Base-by-base conservation (phyloP, 768 basidiomycete species). In the Strobilomyces confusus region DNA sequence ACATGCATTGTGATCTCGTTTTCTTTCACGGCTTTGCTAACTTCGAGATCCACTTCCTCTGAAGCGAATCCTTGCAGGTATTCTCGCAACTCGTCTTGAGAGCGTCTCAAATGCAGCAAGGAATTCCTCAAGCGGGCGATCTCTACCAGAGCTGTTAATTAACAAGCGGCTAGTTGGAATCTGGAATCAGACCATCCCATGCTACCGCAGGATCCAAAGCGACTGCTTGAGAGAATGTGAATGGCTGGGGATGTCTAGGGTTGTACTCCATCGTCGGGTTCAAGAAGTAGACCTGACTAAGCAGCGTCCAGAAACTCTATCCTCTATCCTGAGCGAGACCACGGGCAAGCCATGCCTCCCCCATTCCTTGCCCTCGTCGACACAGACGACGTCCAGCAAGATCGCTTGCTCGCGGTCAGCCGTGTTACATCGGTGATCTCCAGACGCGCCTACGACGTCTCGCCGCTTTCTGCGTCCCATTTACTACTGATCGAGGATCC, bases 401-500 rank as follows among this genome's bases (percentile, higher is more conserved):
- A 73, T 8, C 76, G 92, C 17, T 70, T 87, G 51, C 60, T 52
- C 32, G 79, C 86, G 4, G 79, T 93, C 52, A 72, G 79, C 48
- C 83, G 92, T 19, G 81, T 97, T 44, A 87, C 87, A 0, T 92
- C 95, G 9, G 65, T 95, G 51, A 76, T 97, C 44, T 67, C 86
- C 48, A 77, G 44, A 54, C 72, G 55, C 64, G 65, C 9, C 71
- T 67, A 42, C 61, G 60, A 44, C 69, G 68, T 36, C 65, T 63
- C 49, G 61, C 58, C 45, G 59, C 67, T 32, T 58, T 69, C 56
- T 58, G 63, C 66, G 68, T 68, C 68, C 71, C 83, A 80, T 58
- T 65, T 89, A 26, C 75, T 87, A 26, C 75, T 87, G 45, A 72
- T 84, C 59, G 82, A 89, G 50, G 72, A 74, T 58, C 55, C 69